Evolutionary conservation across 2,329 filamentous ascomycete species (phyloP).

Genomic region (Falciphora oryzae): DNA sequence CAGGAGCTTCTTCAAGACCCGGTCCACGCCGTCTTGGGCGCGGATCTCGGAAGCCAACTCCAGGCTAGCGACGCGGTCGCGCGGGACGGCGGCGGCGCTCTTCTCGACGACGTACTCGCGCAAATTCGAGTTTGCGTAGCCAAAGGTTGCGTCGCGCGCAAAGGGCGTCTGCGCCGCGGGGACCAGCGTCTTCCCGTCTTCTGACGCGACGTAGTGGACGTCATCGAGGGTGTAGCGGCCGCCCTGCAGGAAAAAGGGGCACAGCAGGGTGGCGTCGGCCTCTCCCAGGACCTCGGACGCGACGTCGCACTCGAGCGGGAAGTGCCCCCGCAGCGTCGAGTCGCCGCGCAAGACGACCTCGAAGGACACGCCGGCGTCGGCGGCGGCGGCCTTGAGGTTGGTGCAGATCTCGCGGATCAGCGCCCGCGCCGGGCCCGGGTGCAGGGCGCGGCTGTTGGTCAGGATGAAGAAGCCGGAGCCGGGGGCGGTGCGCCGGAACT

Average conservation of each 20-base stretch:
- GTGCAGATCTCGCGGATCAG: slow-evolving; percentile 46
- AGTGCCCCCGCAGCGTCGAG: slow-evolving; percentile 73
- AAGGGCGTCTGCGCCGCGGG: slow-evolving; percentile 50
- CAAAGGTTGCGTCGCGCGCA: slow-evolving; percentile 51
- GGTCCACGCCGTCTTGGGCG: slow-evolving; percentile 32
- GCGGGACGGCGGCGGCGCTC: slow-evolving; percentile 33
- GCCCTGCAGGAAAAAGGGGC: slow-evolving; percentile 55
- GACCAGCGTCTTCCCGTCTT: slow-evolving; percentile 39
- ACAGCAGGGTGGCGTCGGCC: slow-evolving; percentile 47
- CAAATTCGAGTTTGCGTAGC: slow-evolving; percentile 48
- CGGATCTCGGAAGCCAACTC: slow-evolving; percentile 40
- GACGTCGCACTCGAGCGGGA: slow-evolving; percentile 79
- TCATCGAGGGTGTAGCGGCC: slow-evolving; percentile 51
- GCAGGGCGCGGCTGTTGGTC: slow-evolving; percentile 53
- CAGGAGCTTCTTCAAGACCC: slow-evolving; percentile 35
- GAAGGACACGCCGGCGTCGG: slow-evolving; percentile 31
- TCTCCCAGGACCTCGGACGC: slow-evolving; percentile 43
- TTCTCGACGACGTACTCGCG: slow-evolving; percentile 50
- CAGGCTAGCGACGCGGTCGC: slow-evolving; percentile 36
- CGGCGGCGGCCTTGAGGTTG: slow-evolving; percentile 40
- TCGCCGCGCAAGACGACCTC: slow-evolving; percentile 53
- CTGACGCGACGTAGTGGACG: slow-evolving; percentile 48
- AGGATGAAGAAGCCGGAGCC: slow-evolving; percentile 52
- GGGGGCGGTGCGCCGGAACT: slow-evolving; percentile 32
- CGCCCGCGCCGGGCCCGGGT: slow-evolving; percentile 37